Evolutionary conservation across 108 stramenopile genomes (phyloP), one percentile per base, ranked within the genome.

Genomic region (Asterionellopsis glacialis): DNA sequence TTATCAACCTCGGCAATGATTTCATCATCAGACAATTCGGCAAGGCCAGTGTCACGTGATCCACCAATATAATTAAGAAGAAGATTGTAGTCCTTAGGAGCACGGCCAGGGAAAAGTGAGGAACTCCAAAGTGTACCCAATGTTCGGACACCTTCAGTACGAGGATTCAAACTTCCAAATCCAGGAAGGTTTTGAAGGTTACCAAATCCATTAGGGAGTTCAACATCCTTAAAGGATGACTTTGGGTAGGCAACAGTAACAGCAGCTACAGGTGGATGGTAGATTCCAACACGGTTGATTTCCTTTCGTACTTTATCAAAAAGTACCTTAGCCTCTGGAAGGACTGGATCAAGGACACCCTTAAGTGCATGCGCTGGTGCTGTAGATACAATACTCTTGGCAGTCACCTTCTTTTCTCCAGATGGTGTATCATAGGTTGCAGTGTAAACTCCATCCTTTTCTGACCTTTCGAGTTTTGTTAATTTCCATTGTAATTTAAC

Each of bases 41-140:
- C 82, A 54, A 98, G 79, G 55, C 80, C 90, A n/a, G 71, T 51
- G 80, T 98, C 96, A 15, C 90, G 84, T 22, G 94, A 84, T 19
- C 97, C 97, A 40, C 97, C 97, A 73, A 98, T 97, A 77, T 95
- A 97, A 68, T 80, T 96, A 57, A 96, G 75, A 9, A 98, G 74
- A 45, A 98, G 61, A 51, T 93, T 73, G 82, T 95, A 94, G 23
- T 85, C 90, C 13, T 70, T 52, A 10, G 97, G 97, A 15, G 84
- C 84, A 12, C 97, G 77, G 19, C 89, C 92, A 13, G 96, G 96
- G 73, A 98, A 98, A 0, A 97, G 85, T n/a, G 85, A 82, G 18
- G 94, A 95, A 13, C 73, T 75, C 95, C 96, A 98, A 33, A 98
- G 66, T 15, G 95, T 96, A 50, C 96, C 97, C 51, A 98, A 57